Conservation (phyloP, 2,329 filamentous ascomycete genomes). For the Ceratocystis destructans region DNA sequence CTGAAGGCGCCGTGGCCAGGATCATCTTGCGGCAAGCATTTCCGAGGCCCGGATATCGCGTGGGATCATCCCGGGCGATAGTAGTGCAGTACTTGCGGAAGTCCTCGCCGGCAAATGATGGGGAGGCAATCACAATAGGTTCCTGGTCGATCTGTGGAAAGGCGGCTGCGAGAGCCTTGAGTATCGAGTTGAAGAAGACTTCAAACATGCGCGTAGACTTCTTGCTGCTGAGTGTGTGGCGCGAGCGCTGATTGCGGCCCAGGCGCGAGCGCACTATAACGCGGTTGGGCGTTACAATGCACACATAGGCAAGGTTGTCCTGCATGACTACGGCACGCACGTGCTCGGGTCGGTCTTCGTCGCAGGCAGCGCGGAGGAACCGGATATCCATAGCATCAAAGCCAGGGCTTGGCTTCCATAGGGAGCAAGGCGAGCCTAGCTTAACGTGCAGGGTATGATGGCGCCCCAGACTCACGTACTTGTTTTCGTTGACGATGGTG, state of each 20-base stretch:
- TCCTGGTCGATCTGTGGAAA: conserved; percentile 65
- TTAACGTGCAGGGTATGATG: conserved; percentile 64
- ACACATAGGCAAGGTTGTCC: conserved; percentile 72
- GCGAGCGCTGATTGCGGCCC: conserved; percentile 42
- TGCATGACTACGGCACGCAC: conserved; percentile 89
- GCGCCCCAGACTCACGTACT: conserved; percentile 39
- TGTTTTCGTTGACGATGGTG: conserved; percentile 39
- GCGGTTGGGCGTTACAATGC: conserved; percentile 66
- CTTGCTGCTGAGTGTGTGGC: conserved; percentile 33
- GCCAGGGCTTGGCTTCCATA: conserved; percentile 63
- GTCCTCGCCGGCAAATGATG: conserved; percentile 70
- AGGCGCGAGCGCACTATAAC: conserved; percentile 59
- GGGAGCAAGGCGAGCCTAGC: conserved; percentile 70
- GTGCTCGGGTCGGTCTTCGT: conserved; percentile 65
- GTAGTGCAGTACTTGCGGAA: conserved; percentile 61
- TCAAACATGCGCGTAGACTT: conserved; percentile 28
- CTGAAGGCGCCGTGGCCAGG: conserved; percentile 72
- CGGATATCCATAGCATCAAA: conserved; percentile 85
- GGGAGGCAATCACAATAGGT: conserved; percentile 72
- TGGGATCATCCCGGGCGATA: conserved; percentile 28
- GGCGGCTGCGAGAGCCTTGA: conserved; percentile 54
- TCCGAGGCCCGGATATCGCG: conserved; percentile 52
- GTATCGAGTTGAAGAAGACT: conserved; percentile 10
- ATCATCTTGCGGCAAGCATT: conserved; percentile 47
- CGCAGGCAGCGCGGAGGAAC: conserved; percentile 63